These are phyloP conservation scores for Rubroshorea leprosula DNA, from an alignment of 345 rosid species.

Conservation along the genomic window DNA sequence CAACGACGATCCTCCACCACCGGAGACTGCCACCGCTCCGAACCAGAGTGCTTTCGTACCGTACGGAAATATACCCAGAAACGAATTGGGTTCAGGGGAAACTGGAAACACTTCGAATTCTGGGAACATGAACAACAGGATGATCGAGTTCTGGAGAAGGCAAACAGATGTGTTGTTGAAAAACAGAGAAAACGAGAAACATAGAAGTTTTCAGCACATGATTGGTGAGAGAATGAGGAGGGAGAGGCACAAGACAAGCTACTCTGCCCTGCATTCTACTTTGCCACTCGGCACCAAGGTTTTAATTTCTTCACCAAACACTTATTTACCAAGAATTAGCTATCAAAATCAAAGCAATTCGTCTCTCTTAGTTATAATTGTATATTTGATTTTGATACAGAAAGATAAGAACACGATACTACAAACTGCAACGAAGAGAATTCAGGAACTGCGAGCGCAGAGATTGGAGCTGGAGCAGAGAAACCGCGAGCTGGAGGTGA, in stretches of 20 bases:
- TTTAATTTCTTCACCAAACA: background rate
- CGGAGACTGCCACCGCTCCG: constrained; percentile 1
- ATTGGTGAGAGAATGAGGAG: constrained; percentile 69
- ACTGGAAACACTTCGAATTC: background rate
- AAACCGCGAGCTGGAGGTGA: constrained; percentile 25
- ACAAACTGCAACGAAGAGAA: constrained; percentile 28
- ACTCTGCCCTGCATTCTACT: constrained; percentile 43
- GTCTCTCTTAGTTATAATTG: background rate
- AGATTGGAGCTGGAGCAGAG: constrained; percentile 39
- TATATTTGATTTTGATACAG: constrained; percentile 25
- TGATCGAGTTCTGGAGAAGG: constrained; percentile 40
- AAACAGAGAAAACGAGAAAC: constrained; percentile 28
- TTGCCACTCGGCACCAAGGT: constrained; percentile 68
- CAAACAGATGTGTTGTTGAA: too few species aligned
- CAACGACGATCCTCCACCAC: constrained; percentile 16
- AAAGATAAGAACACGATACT: constrained; percentile 54
- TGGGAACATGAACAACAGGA: constrained; percentile 44
- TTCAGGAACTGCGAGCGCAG: constrained; percentile 33
- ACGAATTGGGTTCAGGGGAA: background rate
- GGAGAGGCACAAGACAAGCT: constrained; percentile 52
- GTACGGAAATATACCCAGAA: constrained; percentile 17
- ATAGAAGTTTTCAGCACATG: constrained; percentile 41
- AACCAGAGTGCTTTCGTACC: constrained; percentile 41
- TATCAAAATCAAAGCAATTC: background rate
- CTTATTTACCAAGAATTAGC: too few species aligned